These are phyloP conservation scores for Albugo laibachii DNA, from an alignment of 352 stramenopile species.

Conservation along the genomic window DNA sequence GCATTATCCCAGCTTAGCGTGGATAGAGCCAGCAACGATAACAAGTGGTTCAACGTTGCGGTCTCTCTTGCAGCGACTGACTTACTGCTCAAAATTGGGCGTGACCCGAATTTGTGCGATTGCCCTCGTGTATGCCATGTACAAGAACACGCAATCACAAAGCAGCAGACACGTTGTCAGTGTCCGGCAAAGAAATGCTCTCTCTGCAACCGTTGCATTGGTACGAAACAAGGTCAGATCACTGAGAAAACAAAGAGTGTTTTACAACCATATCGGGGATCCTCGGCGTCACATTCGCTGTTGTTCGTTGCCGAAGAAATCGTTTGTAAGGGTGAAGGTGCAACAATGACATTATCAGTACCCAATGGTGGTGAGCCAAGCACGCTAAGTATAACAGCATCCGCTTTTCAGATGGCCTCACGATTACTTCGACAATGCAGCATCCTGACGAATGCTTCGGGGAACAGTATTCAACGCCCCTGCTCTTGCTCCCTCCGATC, in stretches of 20 bases:
- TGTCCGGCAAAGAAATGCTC: conserved; percentile 67
- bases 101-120: conserved; percentile 33
- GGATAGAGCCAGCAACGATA: conserved; percentile 26
- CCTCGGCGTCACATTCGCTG: conserved; percentile 12
- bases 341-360: conserved; percentile 13
- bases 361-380: conserved; percentile 9
- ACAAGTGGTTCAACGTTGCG: conserved; percentile 51
- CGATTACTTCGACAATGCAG: conserved; percentile 50
- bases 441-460: conserved; percentile 30
- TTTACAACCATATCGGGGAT: conserved; percentile 24
- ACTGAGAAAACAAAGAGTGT: conserved; percentile 40
- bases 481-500: conserved; percentile 50
- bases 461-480: conserved; percentile 39
- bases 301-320: conserved; percentile 29
- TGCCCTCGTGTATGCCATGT: conserved; percentile 47
- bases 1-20: conserved; percentile 42
- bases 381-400: conserved; percentile 15
- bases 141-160: conserved; percentile 30
- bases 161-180: conserved; percentile 53
- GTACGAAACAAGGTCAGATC: conserved; percentile 28
- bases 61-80: conserved; percentile 62
- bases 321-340: conserved; percentile 25
- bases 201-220: conserved; percentile 44
- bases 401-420: conserved; percentile 35
- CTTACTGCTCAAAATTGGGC: conserved; percentile 52